Conservation (phyloP, 78 protist species). For the Diacronema lutheri region DNA sequence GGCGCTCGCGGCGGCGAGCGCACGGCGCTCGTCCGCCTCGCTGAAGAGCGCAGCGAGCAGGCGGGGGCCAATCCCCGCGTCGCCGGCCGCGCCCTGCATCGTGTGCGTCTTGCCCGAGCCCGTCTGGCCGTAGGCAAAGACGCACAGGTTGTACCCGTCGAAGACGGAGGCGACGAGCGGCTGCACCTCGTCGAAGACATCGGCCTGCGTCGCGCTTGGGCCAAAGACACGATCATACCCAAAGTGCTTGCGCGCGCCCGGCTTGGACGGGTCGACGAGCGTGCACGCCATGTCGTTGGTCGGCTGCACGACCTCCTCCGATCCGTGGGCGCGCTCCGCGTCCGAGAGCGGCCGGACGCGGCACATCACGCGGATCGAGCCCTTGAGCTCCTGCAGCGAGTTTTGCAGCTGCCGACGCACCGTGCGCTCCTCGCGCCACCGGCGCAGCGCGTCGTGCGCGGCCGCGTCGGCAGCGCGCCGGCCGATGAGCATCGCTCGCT, state of each 20-base stretch:
- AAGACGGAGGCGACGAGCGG: conserved; percentile 66
- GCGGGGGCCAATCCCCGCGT: no score
- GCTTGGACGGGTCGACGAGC: no score
- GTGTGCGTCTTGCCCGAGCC: no score
- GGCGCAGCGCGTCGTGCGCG: not conserved
- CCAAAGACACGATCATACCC: no score
- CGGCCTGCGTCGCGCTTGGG: conserved; percentile 35
- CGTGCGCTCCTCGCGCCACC: not conserved
- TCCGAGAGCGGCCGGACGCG: conserved; percentile 65
- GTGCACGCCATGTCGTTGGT: no score
- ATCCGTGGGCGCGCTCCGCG: not conserved
- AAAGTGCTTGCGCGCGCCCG: no score
- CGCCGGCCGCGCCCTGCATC: no score
- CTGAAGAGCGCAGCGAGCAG: no score
- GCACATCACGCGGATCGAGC: conserved; percentile 83
- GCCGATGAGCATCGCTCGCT: no score
- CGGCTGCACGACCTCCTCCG: not conserved
- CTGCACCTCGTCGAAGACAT: conserved; percentile 73
- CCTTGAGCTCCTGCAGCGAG: conserved; percentile 53
- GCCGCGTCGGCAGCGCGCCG: not conserved
- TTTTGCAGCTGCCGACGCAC: conserved; percentile 21
- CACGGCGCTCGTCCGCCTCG: no score
- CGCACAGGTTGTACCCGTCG: conserved; percentile 84
- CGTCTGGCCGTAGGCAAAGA: conserved; percentile 81
- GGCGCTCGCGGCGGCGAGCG: no score